Base-by-base conservation (phyloP, 140 eudicot genomes). In the Ambrosia hybrid region DNA sequence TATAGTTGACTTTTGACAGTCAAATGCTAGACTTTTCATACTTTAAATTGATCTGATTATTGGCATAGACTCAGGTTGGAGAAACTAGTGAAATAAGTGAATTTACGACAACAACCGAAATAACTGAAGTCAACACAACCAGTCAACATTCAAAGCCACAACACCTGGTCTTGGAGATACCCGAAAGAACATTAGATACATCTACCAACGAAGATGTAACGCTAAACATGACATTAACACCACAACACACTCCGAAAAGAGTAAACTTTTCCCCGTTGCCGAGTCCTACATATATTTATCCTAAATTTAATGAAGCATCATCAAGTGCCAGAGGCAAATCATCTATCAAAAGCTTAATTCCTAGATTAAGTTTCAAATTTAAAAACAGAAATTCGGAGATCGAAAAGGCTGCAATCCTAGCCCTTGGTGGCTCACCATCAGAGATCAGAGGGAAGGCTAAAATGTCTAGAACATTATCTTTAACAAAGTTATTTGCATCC, bases 291-390 rank as follows among this genome's bases (percentile, higher is more conserved):
- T 65, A 75, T 37, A 13, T 51, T 5, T 79, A 73, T n/a, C 49
- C 80, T 10, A 84, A 65, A 80, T 61, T 72, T 15, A 65, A 80
- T 48, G 88, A 57, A 58, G 48, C 86, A 49, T 81, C 85, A 36
- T 80, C 89, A 13, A 85, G 87, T 51, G 30, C 30, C 43, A 83
- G 70, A 81, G 81, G 71, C 10, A 94, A 80, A 85, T 38, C 94
- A 67, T 73, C 92, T 65, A 71, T 86, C 59, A 95, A 82, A 88
- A 80, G 71, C 86, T 79, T 95, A 36, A 67, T 88, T 73, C 95
- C 97, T 48, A 95, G 69, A 83, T 70, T 91, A 21, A 95, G 95
- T 82, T 86, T 88, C 83, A 95, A 85, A 67, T 86, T 85, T 33
- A 75, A 74, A 73, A 91, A 86, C 55, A 68, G 87, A 74, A 79